These are phyloP conservation scores for Candida arabinofermentans DNA, from an alignment of 805 yeast genomes.

Conservation along the genomic window DNA sequence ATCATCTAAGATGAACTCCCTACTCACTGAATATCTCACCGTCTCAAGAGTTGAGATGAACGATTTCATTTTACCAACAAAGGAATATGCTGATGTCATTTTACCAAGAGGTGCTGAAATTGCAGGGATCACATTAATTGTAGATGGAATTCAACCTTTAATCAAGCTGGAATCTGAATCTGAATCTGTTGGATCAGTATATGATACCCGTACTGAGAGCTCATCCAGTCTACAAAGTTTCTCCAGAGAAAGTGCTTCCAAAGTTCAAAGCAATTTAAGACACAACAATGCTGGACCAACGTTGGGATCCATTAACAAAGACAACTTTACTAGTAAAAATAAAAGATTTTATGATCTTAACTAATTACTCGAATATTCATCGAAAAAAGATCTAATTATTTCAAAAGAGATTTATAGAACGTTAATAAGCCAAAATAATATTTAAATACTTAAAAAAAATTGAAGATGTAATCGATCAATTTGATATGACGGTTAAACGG, in stretches of 20 bases:
- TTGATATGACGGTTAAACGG: too few species aligned
- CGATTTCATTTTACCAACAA: conserved; percentile 63
- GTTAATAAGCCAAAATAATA: too few species aligned
- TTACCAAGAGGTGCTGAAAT: conserved; percentile 67
- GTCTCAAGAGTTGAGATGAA: conserved; percentile 63
- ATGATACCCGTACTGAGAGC: neutral
- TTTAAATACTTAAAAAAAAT: neutral
- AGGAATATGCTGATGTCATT: conserved; percentile 68
- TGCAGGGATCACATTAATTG: conserved; percentile 53
- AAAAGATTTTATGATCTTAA: conserved; percentile 26
- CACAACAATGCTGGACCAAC: conserved; percentile 19
- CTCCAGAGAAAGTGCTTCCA: conserved; percentile 7
- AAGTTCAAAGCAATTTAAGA: conserved; percentile 11
- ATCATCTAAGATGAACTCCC: conserved; percentile 26
- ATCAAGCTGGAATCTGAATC: conserved; percentile 15
- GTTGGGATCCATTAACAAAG: conserved; percentile 24
- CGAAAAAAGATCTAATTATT: too few species aligned
- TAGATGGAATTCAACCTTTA: conserved; percentile 56
- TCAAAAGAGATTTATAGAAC: too few species aligned
- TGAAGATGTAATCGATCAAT: too few species aligned
- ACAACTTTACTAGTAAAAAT: conserved; percentile 24
- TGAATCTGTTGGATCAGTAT: conserved; percentile 1
- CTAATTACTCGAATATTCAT: too few species aligned
- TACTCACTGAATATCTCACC: conserved; percentile 47
- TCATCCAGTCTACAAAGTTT: neutral